Evolutionary conservation across 148 eudicot genomes (phyloP).

Genomic region (Amaranthus hypochondriacus): DNA sequence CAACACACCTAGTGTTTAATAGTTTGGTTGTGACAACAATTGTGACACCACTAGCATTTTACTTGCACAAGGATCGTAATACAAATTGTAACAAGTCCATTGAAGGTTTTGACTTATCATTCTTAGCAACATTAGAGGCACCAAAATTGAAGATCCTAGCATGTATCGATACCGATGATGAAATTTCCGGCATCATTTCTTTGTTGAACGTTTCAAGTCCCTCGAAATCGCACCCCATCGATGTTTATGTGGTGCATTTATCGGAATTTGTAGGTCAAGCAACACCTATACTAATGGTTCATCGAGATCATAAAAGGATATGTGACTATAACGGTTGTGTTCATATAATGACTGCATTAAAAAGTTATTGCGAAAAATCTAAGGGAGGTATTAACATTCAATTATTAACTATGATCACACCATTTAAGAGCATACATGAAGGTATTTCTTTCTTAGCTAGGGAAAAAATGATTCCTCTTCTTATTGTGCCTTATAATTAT

Average conservation of each 20-base stretch:
- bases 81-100: background rate
- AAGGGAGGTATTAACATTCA: conserved; percentile 14
- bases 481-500: conserved; percentile 28
- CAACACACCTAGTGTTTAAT: conserved; percentile 10
- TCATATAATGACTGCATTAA: conserved; percentile 20
- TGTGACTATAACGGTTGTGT: conserved; percentile 22
- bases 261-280: conserved; percentile 30
- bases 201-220: conserved; percentile 26
- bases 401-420: conserved; percentile 29
- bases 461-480: conserved; percentile 23
- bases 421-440: conserved; percentile 20
- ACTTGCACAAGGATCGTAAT: background rate
- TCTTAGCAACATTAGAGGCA: background rate
- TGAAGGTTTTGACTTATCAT: conserved; percentile 12
- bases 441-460: conserved; percentile 15
- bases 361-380: background rate
- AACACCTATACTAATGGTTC: conserved; percentile 18
- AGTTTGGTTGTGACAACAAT: conserved; percentile 10
- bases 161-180: conserved; percentile 27
- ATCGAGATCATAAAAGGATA: conserved; percentile 12
- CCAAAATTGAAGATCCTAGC: conserved; percentile 22
- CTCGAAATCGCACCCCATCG: conserved; percentile 10
- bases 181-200: conserved; percentile 20
- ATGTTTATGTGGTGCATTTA: conserved; percentile 22
- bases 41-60: conserved; percentile 11